phyloP scores from a whole-genome alignment of 176 grass and related monocot species.

The Paspalum vaginatum region DNA sequence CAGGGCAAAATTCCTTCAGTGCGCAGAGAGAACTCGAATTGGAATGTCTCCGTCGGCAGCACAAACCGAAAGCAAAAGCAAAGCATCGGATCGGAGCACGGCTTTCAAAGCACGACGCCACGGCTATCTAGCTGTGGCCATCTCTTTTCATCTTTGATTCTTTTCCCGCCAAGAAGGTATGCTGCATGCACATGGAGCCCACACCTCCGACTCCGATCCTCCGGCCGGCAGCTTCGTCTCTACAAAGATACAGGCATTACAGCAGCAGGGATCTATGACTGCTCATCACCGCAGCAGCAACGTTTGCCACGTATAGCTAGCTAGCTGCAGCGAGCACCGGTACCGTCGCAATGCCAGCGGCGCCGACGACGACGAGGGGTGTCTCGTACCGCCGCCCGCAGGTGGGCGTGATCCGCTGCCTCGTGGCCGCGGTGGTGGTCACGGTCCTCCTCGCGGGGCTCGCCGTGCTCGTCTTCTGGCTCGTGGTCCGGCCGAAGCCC shows the following conservation, averaged over 20 bases:
- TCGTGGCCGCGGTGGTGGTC: slow-evolving; percentile 37
- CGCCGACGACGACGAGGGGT: background rate
- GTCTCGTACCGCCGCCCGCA: background rate
- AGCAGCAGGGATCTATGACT: background rate
- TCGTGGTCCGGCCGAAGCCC: slow-evolving; percentile 68
- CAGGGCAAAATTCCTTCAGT: slow-evolving; percentile 35
- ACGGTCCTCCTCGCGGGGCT: slow-evolving; percentile 56
- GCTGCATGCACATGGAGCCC: background rate
- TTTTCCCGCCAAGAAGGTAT: slow-evolving; percentile 59
- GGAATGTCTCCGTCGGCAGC: slow-evolving; percentile 17
- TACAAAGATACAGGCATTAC: slow-evolving; percentile 23
- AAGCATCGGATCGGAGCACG: background rate
- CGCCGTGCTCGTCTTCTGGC: slow-evolving; percentile 70
- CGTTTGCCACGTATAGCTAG: background rate
- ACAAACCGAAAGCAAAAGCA: slow-evolving; percentile 40
- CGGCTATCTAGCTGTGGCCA: background rate
- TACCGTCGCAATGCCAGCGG: background rate
- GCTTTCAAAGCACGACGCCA: slow-evolving; percentile 30
- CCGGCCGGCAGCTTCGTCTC: background rate
- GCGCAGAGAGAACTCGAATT: slow-evolving; percentile 34
- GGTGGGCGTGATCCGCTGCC: slow-evolving; percentile 49
- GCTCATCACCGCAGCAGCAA: background rate
- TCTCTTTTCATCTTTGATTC: slow-evolving; percentile 36
- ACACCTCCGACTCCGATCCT: background rate
- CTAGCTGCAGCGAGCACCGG: background rate